Percentiles rank a stretch among this genome's conserved stretches.
These are phyloP conservation scores for Xylona heveae DNA, from an alignment of 495 filamentous ascomycete species.

Conservation along the genomic window DNA sequence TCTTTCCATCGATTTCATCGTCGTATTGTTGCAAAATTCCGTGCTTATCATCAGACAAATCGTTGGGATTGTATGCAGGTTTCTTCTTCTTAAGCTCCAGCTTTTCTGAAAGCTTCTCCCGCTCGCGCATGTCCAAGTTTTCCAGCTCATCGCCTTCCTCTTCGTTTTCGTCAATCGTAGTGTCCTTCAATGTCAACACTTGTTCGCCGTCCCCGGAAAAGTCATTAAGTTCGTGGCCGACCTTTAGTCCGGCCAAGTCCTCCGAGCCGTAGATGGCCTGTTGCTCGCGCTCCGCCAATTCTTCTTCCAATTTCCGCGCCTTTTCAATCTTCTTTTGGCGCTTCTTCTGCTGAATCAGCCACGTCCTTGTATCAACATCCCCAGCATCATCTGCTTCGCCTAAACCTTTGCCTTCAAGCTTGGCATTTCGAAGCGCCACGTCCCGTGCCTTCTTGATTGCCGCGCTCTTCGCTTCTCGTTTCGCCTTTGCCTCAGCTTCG, in stretches of 20 bases:
- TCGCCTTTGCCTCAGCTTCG: constrained; percentile 41
- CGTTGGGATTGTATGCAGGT: constrained; percentile 70
- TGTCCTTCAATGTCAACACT: constrained; percentile 78
- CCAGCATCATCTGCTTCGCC: constrained; percentile 45
- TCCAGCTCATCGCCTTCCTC: constrained; percentile 87
- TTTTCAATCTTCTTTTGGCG: constrained; percentile 74
- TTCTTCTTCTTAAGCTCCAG: constrained; percentile 82
- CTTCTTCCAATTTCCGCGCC: constrained; percentile 49
- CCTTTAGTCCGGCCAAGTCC: constrained; percentile 75
- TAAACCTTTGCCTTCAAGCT: constrained; percentile 60
- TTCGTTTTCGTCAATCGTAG: constrained; percentile 64
- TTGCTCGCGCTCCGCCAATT: constrained; percentile 39
- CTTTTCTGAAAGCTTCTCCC: constrained; percentile 54
- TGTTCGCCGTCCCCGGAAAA: constrained; percentile 59
- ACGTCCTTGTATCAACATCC: constrained; percentile 60
- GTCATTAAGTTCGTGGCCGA: constrained; percentile 60
- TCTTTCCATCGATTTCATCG: constrained; percentile 85
- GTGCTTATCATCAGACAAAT: constrained; percentile 41
- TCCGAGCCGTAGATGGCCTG: constrained; percentile 45
- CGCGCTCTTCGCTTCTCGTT: constrained; percentile 52
- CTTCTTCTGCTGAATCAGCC: constrained; percentile 77
- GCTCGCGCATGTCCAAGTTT: constrained; percentile 54
- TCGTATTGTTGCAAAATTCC: constrained; percentile 74
- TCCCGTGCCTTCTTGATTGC: constrained; percentile 82
- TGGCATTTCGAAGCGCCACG: constrained; percentile 46